Conservation (phyloP, 2,329 filamentous ascomycete species). For the Ophiostoma piceae region DNA sequence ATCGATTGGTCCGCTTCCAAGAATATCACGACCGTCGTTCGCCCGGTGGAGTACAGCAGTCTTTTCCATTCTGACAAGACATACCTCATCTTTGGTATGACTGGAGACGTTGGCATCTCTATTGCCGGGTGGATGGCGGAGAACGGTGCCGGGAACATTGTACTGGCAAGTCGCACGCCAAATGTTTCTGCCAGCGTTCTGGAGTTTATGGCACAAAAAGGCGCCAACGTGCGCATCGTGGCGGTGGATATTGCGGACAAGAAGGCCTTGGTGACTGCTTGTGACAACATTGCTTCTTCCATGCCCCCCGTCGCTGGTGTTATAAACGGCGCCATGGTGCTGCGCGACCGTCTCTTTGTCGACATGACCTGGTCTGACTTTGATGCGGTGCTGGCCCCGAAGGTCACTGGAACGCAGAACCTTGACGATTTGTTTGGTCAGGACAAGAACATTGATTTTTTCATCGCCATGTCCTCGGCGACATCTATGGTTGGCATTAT, state of each 20-base stretch:
- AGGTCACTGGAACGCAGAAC: background rate
- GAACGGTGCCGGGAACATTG: background rate
- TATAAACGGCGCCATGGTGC: background rate
- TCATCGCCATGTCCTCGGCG: background rate
- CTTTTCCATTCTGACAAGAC: background rate
- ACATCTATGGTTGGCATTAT: background rate
- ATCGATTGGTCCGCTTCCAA: background rate
- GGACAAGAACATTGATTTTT: background rate
- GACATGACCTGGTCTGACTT: background rate
- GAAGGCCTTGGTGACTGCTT: background rate
- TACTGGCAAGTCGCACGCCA: background rate
- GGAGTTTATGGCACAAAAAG: background rate
- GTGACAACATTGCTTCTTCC: background rate
- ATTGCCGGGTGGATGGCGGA: background rate
- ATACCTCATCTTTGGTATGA: background rate
- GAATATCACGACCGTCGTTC: background rate
- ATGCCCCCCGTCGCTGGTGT: background rate
- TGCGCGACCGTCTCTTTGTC: background rate
- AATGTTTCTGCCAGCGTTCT: background rate
- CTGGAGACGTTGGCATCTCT: background rate
- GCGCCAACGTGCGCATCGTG: background rate
- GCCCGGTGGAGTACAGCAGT: background rate
- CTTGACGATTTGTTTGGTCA: background rate
- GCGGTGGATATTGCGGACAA: background rate
- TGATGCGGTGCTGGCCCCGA: background rate